Base-by-base conservation (phyloP, 495 filamentous ascomycete species). In the Aspergillus indologenus region DNA sequence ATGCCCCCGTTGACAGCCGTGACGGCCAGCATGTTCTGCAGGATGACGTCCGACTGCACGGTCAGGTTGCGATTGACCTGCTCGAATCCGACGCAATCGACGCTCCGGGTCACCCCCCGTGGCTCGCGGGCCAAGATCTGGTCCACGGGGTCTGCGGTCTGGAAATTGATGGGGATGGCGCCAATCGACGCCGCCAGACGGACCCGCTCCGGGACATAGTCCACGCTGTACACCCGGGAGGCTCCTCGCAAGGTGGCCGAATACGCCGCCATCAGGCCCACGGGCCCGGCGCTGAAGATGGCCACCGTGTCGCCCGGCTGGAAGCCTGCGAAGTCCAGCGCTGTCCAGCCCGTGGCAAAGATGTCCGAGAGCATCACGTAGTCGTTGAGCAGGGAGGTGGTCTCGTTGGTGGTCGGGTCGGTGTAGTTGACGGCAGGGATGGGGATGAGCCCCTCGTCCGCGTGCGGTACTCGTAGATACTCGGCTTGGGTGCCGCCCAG, bases 141-240 rank as follows among this genome's bases (percentile, higher is more conserved):
- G 19, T 75, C 70, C 67, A 75, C 14, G 68, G 68, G 34, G 69
- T 79, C 61, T 75, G 74, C 68, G 75, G 73, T 54, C 5, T 42
- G 62, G 43, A 72, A 71, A 19, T 69, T 59, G 19, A 75, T 68
- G 5, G 65, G 67, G 22, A 68, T 69, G 3, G 70, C 71, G 0
- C 81, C 79, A 45, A 85, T 83, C 47, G 74, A 76, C 65, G 77
- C 69, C 2, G 79, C 81, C 5, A 72, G 57, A 6, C 67, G 66
- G 19, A 85, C 63, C 0, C 82, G 68, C 53, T 80, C 75, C 14
- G 66, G 69, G 0, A 83, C 79, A 12, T 23, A 63, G 56, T 84
- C 81, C 3, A 86, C 75, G 3, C 78, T 70, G 62, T 67, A 84
- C 5, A 84, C 76, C 8, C 65, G 68, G 0, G 61, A 62, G 8